Evolutionary conservation across 768 basidiomycete species (phyloP).

Genomic region (Hortiboletus flavorubellus): DNA sequence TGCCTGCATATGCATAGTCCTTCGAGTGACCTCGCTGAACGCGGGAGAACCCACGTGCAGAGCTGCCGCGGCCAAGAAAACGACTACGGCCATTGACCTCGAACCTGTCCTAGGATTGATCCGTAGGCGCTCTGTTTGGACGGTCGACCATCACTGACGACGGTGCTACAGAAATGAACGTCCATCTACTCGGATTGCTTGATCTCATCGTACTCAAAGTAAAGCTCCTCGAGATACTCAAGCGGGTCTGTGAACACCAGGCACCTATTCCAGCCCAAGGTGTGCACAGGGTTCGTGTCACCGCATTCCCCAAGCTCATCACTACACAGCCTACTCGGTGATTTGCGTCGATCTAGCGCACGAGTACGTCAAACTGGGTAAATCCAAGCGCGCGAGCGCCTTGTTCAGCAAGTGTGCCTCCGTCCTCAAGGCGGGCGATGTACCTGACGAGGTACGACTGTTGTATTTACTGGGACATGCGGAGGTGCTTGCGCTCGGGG

Average conservation of each 20-base stretch:
- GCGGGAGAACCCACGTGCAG: conserved; percentile 6
- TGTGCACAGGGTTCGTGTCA: conserved; percentile 25
- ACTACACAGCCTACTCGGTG: conserved; percentile 50
- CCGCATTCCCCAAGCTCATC: not conserved
- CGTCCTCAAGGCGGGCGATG: conserved; percentile 39
- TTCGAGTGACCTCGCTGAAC: conserved; percentile 18
- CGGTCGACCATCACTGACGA: not conserved
- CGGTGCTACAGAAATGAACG: conserved; percentile 43
- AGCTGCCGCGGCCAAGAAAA: not conserved
- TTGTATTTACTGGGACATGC: conserved; percentile 64
- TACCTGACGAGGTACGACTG: conserved; percentile 51
- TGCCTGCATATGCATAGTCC: conserved; percentile 1
- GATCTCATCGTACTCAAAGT: conserved; percentile 65
- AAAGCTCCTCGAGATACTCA: conserved; percentile 59
- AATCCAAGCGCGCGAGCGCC: conserved; percentile 56
- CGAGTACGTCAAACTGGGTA: conserved; percentile 79
- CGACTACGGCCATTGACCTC: conserved; percentile 21
- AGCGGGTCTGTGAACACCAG: conserved; percentile 55
- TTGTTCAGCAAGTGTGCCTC: conserved; percentile 61
- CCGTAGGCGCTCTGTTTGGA: conserved; percentile 38
- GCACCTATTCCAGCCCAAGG: conserved; percentile 44
- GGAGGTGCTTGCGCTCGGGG: conserved; percentile 57
- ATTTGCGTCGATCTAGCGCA: conserved; percentile 71
- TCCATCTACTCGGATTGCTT: conserved; percentile 65
- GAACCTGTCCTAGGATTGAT: conserved; percentile 44